phyloP scores from a whole-genome alignment of 371 early-diverging fungal genomes.

The Parasitella parasitica region DNA sequence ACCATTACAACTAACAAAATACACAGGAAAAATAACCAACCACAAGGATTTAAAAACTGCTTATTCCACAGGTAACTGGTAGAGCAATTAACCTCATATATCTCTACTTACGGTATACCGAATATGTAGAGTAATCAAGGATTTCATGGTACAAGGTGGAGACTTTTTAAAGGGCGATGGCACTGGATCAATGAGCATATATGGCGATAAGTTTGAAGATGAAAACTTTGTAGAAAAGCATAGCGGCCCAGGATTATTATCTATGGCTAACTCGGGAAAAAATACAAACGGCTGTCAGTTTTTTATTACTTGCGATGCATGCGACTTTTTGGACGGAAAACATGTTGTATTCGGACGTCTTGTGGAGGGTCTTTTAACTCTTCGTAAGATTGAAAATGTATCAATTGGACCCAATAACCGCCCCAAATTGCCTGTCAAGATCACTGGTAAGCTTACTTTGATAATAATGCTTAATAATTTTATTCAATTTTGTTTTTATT shows the following conservation, averaged over 20 bases:
- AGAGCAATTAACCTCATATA: neutral
- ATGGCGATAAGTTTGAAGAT: constrained; percentile 93
- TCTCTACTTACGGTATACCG: neutral
- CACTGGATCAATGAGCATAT: constrained; percentile 96
- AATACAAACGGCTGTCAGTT: constrained; percentile 97
- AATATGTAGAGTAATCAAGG: constrained; percentile 76
- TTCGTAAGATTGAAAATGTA: constrained; percentile 92
- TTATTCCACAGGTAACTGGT: constrained; percentile 81
- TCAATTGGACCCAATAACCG: constrained; percentile 87
- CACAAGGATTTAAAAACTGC: constrained; percentile 89
- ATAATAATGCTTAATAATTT: neutral
- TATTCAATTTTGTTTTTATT: neutral
- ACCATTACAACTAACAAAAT: neutral
- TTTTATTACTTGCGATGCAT: constrained; percentile 92
- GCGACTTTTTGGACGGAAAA: constrained; percentile 90
- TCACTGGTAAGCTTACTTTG: constrained; percentile 61
- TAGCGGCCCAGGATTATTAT: constrained; percentile 86
- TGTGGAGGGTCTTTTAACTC: constrained; percentile 84
- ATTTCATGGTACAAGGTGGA: constrained; percentile 99
- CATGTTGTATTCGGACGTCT: constrained; percentile 92
- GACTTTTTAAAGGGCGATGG: constrained; percentile 94
- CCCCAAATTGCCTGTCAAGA: constrained; percentile 86
- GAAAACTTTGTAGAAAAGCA: constrained; percentile 97
- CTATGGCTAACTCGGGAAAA: constrained; percentile 98
- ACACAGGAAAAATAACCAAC: constrained; percentile 67